Evolutionary conservation across 2,329 filamentous ascomycete species (phyloP), one percentile per base, ranked within the genome.

Genomic region (Diatrype stigma): DNA sequence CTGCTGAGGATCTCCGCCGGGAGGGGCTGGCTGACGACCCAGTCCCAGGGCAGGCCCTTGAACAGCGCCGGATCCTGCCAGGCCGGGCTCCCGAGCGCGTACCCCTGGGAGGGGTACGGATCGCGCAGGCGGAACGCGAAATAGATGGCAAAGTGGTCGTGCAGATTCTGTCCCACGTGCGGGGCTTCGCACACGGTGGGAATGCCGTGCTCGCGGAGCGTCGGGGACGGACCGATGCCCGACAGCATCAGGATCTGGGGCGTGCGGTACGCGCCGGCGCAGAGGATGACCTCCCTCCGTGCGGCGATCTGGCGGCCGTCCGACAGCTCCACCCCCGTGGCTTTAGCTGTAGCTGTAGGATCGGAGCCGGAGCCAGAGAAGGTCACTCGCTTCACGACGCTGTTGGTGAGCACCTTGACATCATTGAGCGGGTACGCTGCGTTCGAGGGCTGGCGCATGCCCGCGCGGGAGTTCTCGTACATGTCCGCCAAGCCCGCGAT

Each of bases 291-390:
- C 52, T 71, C 65, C 45, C 59, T 63, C n/a, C 58, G 61, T 1
- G n/a, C 64, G 57, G 47, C 59, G 32, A 48, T 50, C 21, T 54
- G 64, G 57, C 48, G 67, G 51, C 21, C 65, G 53, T 47, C 61
- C n/a, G 2, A 60, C 3, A 68, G 64, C 47, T 73, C 67, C 3
- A 80, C 71, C 1, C 77, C 78, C 0, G 70, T 63, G 2, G 71
- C 73, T n/a, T n/a, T n/a, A n/a, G n/a, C n/a, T n/a, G n/a, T n/a
- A n/a, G n/a, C n/a, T n/a, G n/a, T n/a, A n/a, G n/a, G n/a, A n/a
- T n/a, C n/a, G n/a, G n/a, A n/a, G 49, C 62, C 73, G 56, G 23
- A 47, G 16, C 30, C 46, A 8, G 49, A 45, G 21, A 58, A 59
- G 22, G 34, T 55, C 35, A 60, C 46, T 44, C 49, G 51, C 21